Evolutionary conservation across 345 rosid genomes (phyloP), one percentile per base, ranked within the genome.

Genomic region (Bretschneidera sinensis): DNA sequence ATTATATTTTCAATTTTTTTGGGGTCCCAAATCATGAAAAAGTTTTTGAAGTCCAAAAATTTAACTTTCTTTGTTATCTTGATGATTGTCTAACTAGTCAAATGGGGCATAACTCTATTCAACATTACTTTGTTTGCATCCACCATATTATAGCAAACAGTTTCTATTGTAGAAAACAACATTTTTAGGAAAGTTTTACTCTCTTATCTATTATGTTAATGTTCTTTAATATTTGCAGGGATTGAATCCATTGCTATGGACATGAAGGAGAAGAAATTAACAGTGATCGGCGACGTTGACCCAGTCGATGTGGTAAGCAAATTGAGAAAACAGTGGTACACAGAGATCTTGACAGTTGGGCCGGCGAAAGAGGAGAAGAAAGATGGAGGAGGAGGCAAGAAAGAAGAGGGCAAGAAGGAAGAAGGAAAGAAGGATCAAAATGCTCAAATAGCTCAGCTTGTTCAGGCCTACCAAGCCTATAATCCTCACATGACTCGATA

Each of bases 241-340:
- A 55, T 86, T 20, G 79, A 81, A 24, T 83, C 87, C 0, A 72
- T 91, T 0, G 57, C 82, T 6, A 62, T 86, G 66, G 83, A 88
- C 66, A 65, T 76, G 77, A 83, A 79, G 19, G 86, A 76, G 1
- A 66, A 58, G 19, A 85, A 85, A 16, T 6, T 91, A 48, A 91
- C 96, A 0, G 81, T 91, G 4, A 74, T 60, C 0, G 96, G 95
- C 3, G 73, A 72, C 0, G 69, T 86, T 0, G 85, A 91, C 43
- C 81, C 85, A 0, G 59, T 74, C n/a, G 14, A 17, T 0, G 53
- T 87, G 2, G 81, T 71, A 18, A 50, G 15, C 43, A 87, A 80
- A 64, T 62, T 84, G 23, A 77, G 76, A 53, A 81, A 64, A 50
- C 54, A 10, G 24, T 80, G 80, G 74, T 0, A 17, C 55, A 9